Conservation (phyloP, 2,329 filamentous ascomycete species). For the Hirsutella rhossiliensis region DNA sequence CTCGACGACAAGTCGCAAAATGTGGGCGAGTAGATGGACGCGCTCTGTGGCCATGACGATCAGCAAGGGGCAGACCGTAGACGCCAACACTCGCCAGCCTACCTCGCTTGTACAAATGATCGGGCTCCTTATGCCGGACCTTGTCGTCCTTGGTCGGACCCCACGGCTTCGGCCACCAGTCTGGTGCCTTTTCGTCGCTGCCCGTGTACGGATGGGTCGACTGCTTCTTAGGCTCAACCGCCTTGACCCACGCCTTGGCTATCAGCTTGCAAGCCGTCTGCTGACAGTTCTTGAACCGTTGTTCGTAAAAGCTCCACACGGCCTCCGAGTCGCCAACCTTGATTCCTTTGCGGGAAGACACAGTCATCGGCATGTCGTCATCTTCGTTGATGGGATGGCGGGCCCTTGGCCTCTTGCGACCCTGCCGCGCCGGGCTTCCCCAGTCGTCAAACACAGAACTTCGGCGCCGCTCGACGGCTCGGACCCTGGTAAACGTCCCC, state of each 20-base stretch:
- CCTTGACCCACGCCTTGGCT: constrained; percentile 64
- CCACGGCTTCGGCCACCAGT: constrained; percentile 55
- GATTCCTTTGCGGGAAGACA: constrained; percentile 30
- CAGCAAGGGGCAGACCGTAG: background rate
- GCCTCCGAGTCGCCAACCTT: constrained; percentile 40
- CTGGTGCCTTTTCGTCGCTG: constrained; percentile 48
- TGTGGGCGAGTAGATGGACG: constrained; percentile 45
- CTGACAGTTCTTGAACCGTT: constrained; percentile 53
- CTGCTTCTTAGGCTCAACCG: constrained; percentile 67
- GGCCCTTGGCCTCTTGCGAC: constrained; percentile 17
- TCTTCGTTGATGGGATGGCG: constrained; percentile 27
- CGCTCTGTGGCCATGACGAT: constrained; percentile 33
- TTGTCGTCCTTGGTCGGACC: constrained; percentile 35
- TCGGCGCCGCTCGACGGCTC: constrained; percentile 17
- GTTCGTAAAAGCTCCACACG: constrained; percentile 48
- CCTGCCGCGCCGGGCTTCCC: constrained; percentile 16
- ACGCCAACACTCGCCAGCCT: constrained; percentile 8
- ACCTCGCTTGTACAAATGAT: constrained; percentile 60
- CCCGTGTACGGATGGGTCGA: constrained; percentile 60
- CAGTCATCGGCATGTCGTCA: constrained; percentile 26
- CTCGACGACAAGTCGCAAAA: constrained; percentile 43
- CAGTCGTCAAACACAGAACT: constrained; percentile 19
- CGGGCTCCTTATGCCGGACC: constrained; percentile 60
- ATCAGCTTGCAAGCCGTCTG: constrained; percentile 62
- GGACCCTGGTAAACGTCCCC: constrained; percentile 13